Conservation (phyloP, 176 grass and related monocot genomes). For the Carex cristatella region DNA sequence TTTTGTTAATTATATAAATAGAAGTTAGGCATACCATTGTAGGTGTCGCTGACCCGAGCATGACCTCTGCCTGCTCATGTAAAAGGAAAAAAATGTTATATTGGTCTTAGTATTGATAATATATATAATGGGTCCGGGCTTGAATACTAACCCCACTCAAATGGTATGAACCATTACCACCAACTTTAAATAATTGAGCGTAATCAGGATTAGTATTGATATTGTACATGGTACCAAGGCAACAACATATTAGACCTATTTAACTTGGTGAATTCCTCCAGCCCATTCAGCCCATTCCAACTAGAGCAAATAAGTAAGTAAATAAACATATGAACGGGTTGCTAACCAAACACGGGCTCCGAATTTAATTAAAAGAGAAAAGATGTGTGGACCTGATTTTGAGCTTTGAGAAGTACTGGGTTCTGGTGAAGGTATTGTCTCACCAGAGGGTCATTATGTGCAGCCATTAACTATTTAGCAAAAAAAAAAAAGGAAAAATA, state of each 20-base stretch:
- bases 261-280: too few relatives aligned
- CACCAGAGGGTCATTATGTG: constrained; percentile 53
- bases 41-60: background rate
- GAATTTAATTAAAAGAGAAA: background rate
- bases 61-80: too few relatives aligned
- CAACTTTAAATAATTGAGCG: background rate
- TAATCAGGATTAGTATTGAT: background rate
- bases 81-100: too few relatives aligned
- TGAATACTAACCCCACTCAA: background rate
- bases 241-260: background rate
- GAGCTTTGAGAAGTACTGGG: constrained; percentile 59
- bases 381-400: constrained; percentile 61
- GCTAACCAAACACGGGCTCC: background rate
- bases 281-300: too few relatives aligned
- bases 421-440: constrained; percentile 55
- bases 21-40: background rate
- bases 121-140: background rate
- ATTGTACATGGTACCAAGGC: background rate
- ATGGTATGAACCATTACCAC: background rate
- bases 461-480: constrained; percentile 40
- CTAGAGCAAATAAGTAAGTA: too few relatives aligned
- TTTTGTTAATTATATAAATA: background rate
- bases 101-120: background rate
- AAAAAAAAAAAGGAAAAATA: background rate
- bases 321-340: background rate